Percentiles rank a stretch among this genome's conserved stretches.
Evolutionary conservation across 257 asterid genomes (phyloP).

Genomic region (Nicotiana otophora): DNA sequence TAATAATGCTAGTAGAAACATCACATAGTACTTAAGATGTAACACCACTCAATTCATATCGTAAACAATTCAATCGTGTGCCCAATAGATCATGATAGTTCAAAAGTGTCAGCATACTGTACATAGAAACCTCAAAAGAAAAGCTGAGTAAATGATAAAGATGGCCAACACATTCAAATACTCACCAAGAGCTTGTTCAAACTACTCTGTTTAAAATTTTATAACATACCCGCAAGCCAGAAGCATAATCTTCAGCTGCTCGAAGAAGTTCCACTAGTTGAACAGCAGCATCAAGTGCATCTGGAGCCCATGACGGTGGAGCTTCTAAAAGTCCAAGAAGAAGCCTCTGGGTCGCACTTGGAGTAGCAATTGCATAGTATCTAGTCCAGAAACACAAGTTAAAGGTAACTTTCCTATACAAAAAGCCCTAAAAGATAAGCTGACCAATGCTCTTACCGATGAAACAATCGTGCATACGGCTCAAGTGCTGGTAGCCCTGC

Average conservation of each 20-base stretch:
- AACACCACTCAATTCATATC: background rate
- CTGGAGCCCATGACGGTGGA: constrained; percentile 99
- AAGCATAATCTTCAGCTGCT: constrained; percentile 97
- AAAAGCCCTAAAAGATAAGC: constrained; percentile 8
- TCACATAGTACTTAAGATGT: background rate
- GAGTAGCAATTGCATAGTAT: constrained; percentile 96
- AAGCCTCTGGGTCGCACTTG: constrained; percentile 97
- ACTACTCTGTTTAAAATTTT: background rate
- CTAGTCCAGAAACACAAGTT: constrained; percentile 37
- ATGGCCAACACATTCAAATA: background rate
- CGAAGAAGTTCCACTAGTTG: constrained; percentile 97
- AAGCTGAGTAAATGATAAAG: background rate
- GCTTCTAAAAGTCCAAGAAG: constrained; percentile 98
- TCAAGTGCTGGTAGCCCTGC: constrained; percentile 99
- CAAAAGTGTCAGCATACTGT: background rate
- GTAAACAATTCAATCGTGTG: background rate
- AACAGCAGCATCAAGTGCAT: constrained; percentile 99
- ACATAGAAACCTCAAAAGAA: background rate
- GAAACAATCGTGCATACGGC: constrained; percentile 96
- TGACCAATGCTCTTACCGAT: constrained; percentile 39
- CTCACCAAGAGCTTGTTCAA: constrained; percentile 29
- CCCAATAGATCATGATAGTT: background rate
- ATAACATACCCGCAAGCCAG: constrained; percentile 75
- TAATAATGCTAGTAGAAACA: background rate
- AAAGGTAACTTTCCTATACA: background rate